Evolutionary conservation across 352 stramenopile genomes (phyloP), one percentile per base, ranked within the genome.

Genomic region (Globisporangium heterothallicum): DNA sequence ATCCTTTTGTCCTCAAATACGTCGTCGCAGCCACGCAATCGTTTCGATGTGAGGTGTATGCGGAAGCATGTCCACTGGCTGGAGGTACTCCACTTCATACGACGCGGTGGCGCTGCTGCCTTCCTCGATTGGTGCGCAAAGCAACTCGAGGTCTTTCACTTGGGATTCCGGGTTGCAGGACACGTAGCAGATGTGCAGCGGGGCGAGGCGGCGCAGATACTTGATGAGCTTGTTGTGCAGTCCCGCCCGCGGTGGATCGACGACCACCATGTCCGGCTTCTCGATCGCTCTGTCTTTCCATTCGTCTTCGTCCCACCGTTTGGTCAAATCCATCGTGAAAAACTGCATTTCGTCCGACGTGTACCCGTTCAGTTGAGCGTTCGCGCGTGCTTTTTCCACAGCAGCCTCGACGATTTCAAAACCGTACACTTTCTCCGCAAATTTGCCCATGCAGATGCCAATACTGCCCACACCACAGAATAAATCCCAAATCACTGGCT

Each of bases 401-500:
- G 80, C 80, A 10, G 64, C 68, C 9, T 75, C 64, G 9, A 89
- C 65, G 3, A 92, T 61, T 34, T 92, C 80, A 57, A 92, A 84
- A 19, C 80, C 80, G n/a, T 86, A 56, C 9, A 89, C 63, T 45
- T 68, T 66, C 16, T 63, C 51, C 0, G 65, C 73, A 16, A 76
- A 49, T 2, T 49, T 22, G 10, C 68, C 78, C 63, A 89, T 72
- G 38, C 78, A 92, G 54, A 92, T 89, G 7, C 80, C 80, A 40
- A 92, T 92, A 40, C 73, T 87, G 21, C 80, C 80, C 8, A 92
- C 80, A 21, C 80, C 80, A 53, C 80, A 92, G 40, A 92, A 92
- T 14, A 92, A 52, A 25, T 92, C 80, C 80, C 80, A 92, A 2
- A 92, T 61, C 0, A 92, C 61, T 2, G 78, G 80, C 44, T 80